Base-by-base conservation (phyloP, 2,329 filamentous ascomycete species). In the Aspergillus niger region DNA sequence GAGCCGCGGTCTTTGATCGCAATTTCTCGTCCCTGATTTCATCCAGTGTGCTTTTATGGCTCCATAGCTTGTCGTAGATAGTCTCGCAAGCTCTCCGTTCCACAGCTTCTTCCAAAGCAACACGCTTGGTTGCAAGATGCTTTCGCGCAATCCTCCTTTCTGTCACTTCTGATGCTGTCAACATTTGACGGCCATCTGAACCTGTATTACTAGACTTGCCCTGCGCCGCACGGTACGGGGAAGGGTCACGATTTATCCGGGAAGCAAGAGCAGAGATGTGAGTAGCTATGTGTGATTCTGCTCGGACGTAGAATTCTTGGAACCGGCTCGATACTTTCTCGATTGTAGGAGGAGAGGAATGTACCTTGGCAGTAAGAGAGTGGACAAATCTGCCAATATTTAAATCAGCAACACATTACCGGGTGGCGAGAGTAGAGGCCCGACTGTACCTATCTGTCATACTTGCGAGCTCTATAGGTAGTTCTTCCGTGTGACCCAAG, bases 1-100 rank as follows among this genome's bases (percentile, higher is more conserved):
- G 79, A 1, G 95, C 92, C 20, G 94, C 94, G 1, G 93, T 97
- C 70, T 96, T 95, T 8, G 95, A 99, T 30, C 95, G 87, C 54
- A 99, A 82, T 73, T 96, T 97, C 70, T 96, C 93, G 73, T 99
- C 95, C 70, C 94, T 86, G 11, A 95, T 93, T 76, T 97, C 94
- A 72, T 99, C 95, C 70, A 98, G 89, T 0, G 94, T 96, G 73
- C 85, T 95, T 61, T 90, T 87, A 74, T 99, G 95, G 50, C 92
- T 88, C 84, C 94, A 99, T 73, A 99, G 91, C 65, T 90, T 89
- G 60, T 89, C 84, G 72, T 98, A 98, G 49, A 94, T 88, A 56
- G 89, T 88, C 72, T 96, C 92, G 71, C 91, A 96, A 10, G 93
- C 85, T 64, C 90, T 86, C 65, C 91, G 86, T 74, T 99, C 95